Percentiles rank a stretch among this genome's conserved stretches.
Evolutionary conservation across 306 rosid genomes (phyloP).

Genomic region (Medicago lupulina): DNA sequence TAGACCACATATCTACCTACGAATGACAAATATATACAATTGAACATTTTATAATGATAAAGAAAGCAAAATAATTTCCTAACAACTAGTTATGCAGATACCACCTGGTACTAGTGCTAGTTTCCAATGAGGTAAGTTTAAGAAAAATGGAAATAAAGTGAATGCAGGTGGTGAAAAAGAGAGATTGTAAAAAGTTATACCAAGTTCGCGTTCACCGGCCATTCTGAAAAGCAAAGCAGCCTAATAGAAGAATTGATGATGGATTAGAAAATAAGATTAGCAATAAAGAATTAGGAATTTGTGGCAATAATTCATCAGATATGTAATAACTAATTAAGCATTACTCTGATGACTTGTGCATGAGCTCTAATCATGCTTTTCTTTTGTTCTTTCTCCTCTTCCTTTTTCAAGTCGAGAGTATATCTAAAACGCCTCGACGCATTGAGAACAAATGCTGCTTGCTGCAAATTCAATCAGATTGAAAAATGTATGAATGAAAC

Average conservation of each 20-base stretch:
- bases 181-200: constrained; percentile 39
- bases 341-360: constrained; percentile 95
- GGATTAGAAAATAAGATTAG: constrained; percentile 43
- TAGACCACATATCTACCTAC: too few relatives aligned
- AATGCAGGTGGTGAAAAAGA: background rate
- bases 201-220: constrained; percentile 87
- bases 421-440: constrained; percentile 92
- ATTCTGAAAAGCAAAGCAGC: constrained; percentile 90
- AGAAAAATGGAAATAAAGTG: background rate
- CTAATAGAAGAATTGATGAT: constrained; percentile 55
- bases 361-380: constrained; percentile 88
- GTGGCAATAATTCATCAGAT: background rate
- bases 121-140: too few relatives aligned
- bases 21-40: too few relatives aligned
- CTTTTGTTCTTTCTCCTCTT: constrained; percentile 69
- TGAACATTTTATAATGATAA: background rate
- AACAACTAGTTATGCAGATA: background rate
- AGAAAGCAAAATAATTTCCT: background rate
- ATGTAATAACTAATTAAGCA: constrained; percentile 18
- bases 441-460: constrained; percentile 88
- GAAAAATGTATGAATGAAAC: background rate
- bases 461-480: constrained; percentile 54
- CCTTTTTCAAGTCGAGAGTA: constrained; percentile 82
- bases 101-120: too few relatives aligned
- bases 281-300: background rate